Conservation (phyloP, 345 rosid species). For the Reutealis trisperma region DNA sequence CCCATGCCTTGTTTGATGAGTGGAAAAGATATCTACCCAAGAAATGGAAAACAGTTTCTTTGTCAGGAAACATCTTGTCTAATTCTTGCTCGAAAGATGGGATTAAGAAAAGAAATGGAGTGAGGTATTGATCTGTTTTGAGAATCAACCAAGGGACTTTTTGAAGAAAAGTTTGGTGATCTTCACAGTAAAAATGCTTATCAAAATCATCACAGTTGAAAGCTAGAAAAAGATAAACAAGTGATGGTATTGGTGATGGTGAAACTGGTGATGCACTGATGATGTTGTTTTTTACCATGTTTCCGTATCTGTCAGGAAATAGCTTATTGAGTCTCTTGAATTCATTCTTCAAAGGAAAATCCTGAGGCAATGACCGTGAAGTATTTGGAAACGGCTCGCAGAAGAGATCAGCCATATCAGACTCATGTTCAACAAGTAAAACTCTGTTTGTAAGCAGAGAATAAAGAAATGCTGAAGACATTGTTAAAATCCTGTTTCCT, state of each 20-base stretch:
- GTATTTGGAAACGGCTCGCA: constrained; percentile 26
- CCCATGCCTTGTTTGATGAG: constrained; percentile 26
- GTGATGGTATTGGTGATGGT: not conserved
- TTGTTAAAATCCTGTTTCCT: constrained; percentile 18
- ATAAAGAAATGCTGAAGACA: constrained; percentile 20
- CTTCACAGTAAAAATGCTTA: constrained; percentile 8
- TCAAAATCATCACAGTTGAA: not conserved
- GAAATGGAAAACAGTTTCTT: constrained; percentile 23
- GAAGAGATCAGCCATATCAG: constrained; percentile 20
- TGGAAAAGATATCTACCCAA: constrained; percentile 24
- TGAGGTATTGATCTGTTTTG: constrained; percentile 16
- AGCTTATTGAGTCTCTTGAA: not conserved
- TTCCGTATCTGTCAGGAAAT: constrained; percentile 6
- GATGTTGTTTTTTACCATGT: constrained; percentile 7
- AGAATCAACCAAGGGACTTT: constrained; percentile 23
- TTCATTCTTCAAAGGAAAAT: not conserved
- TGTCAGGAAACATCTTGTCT: constrained; percentile 23
- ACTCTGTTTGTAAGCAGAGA: constrained; percentile 21
- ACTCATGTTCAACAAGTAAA: constrained; percentile 7
- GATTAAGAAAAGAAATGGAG: constrained; percentile 17
- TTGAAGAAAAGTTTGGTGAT: constrained; percentile 2
- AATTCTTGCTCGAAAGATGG: constrained; percentile 10
- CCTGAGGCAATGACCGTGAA: constrained; percentile 20
- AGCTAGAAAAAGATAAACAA: constrained; percentile 2
- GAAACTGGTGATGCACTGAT: not conserved